Conservation (phyloP, 140 eudicot genomes). For the Ambrosia hybrid region DNA sequence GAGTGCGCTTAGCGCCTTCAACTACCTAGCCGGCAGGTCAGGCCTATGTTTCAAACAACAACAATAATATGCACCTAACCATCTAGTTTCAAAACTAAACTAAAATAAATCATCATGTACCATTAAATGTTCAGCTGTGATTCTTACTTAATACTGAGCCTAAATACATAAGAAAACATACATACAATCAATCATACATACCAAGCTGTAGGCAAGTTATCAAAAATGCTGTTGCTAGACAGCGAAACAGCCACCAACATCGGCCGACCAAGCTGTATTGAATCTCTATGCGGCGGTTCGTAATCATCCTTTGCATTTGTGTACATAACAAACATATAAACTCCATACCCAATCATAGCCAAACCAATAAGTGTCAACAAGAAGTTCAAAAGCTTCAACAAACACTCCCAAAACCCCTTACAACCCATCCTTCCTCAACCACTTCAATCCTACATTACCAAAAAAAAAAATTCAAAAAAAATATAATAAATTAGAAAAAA, state of each 20-base stretch:
- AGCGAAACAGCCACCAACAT: conserved; percentile 63
- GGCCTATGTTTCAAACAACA: too few species aligned
- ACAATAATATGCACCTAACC: too few species aligned
- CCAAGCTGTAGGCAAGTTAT: conserved; percentile 75
- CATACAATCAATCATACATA: conserved; percentile 21
- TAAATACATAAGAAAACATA: background rate
- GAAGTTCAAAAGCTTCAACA: conserved; percentile 86
- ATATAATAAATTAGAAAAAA: background rate
- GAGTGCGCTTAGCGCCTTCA: too few species aligned
- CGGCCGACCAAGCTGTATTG: conserved; percentile 72
- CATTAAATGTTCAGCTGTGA: too few species aligned
- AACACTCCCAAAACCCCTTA: conserved; percentile 84
- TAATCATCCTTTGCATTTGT: conserved; percentile 40
- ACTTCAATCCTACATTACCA: conserved; percentile 30
- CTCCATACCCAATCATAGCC: conserved; percentile 85
- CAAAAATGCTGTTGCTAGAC: conserved; percentile 48
- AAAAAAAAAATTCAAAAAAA: background rate
- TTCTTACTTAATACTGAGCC: background rate
- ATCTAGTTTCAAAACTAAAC: too few species aligned
- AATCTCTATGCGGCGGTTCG: conserved; percentile 39
- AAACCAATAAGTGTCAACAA: conserved; percentile 73
- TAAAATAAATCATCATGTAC: too few species aligned
- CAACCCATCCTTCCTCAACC: conserved; percentile 56
- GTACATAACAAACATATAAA: conserved; percentile 78
- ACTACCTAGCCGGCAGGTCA: too few species aligned